Evolutionary conservation across 208 protist genomes (phyloP).

Genomic region (Trichomonas tenax): DNA sequence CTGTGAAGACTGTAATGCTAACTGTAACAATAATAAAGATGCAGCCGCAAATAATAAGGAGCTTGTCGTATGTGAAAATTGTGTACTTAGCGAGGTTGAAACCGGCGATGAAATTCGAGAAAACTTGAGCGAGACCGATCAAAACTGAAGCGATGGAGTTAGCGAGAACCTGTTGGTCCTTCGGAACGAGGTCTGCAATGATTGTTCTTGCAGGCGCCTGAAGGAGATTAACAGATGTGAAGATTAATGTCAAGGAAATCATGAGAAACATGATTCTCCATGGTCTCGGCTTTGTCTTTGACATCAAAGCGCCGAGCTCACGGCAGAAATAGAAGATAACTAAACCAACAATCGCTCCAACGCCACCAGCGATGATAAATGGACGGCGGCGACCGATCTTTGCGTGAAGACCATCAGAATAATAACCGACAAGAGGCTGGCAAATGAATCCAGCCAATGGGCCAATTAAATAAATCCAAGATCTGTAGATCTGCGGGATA

Average conservation of each 20-base stretch:
- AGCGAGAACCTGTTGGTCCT: not conserved
- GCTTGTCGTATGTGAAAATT: not conserved
- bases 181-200: not conserved
- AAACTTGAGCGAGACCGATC: not conserved
- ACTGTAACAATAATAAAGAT: not conserved
- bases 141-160: not conserved
- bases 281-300: not conserved
- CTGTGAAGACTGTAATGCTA: not conserved
- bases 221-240: not conserved
- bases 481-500: not conserved
- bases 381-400: not conserved
- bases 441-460: not conserved
- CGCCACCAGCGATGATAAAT: not conserved
- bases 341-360: not conserved
- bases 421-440: not conserved
- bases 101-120: not conserved
- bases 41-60: not conserved
- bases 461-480: not conserved
- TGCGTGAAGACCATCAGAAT: not conserved
- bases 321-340: not conserved
- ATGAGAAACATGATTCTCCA: not conserved
- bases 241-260: not conserved
- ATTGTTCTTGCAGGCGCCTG: not conserved
- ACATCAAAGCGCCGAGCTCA: not conserved
- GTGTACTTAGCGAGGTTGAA: not conserved